phyloP scores from a whole-genome alignment of 768 basidiomycete genomes.

The Ephemerocybe angulata region DNA sequence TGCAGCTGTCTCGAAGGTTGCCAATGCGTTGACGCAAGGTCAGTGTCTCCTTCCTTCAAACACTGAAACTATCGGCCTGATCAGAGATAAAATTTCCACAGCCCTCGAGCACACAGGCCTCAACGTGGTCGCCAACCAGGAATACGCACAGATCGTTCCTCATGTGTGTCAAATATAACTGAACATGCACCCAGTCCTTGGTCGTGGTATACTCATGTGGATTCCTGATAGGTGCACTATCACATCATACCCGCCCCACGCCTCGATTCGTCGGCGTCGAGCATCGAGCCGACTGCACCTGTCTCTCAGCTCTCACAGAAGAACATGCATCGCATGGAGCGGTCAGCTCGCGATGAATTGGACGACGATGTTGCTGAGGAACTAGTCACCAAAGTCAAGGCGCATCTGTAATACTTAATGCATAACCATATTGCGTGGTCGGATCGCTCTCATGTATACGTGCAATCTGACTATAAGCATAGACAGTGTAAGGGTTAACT shows the following conservation, averaged over 20 bases:
- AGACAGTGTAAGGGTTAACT: too few relatives aligned
- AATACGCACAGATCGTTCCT: slow-evolving; percentile 78
- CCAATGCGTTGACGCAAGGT: slow-evolving; percentile 63
- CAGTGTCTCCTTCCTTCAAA: slow-evolving; percentile 9
- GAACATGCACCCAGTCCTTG: too few relatives aligned
- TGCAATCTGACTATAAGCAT: too few relatives aligned
- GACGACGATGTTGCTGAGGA: slow-evolving; percentile 52
- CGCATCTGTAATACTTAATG: slow-evolving; percentile 39
- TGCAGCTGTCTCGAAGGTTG: slow-evolving; percentile 55
- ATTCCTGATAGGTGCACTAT: slow-evolving; percentile 74
- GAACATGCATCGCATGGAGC: slow-evolving; percentile 62
- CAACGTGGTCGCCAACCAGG: slow-evolving; percentile 78
- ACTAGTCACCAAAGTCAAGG: slow-evolving; percentile 44
- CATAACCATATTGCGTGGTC: too few relatives aligned
- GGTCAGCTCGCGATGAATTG: slow-evolving; percentile 53
- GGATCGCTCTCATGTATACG: too few relatives aligned
- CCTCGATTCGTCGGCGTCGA: slow-evolving; percentile 19
- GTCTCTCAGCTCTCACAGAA: slow-evolving; percentile 33
- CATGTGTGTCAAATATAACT: too few relatives aligned
- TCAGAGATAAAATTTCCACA: slow-evolving; percentile 18
- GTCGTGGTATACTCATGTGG: too few relatives aligned
- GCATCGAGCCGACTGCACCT: slow-evolving; percentile 4
- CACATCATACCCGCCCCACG: slow-evolving; percentile 72
- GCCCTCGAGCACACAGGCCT: slow-evolving; percentile 63
- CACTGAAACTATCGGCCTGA: background rate